A percentile compares a stretch with the other conserved stretches of the same genome.
Evolutionary conservation across 371 early-diverging fungal genomes (phyloP).

Genomic region (Syncephalastrum sp.): DNA sequence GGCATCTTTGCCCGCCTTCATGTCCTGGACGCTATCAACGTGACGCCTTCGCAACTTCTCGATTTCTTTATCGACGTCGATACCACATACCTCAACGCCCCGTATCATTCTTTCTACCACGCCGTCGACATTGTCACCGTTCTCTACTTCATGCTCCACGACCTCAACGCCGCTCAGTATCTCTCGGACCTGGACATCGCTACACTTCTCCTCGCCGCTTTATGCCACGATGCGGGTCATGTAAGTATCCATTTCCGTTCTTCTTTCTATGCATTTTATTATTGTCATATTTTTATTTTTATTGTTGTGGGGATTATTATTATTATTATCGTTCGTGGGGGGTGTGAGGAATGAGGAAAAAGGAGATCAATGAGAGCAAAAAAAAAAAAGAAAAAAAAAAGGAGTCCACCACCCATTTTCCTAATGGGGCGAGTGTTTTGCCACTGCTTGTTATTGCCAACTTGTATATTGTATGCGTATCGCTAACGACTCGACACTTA

Average conservation of each 20-base stretch:
- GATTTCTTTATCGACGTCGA: conserved; percentile 82
- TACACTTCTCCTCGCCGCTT: conserved; percentile 77
- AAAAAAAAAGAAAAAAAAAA: conserved; percentile 13
- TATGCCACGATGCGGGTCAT: conserved; percentile 91
- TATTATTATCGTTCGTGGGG: background rate
- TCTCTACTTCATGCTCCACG: conserved; percentile 70
- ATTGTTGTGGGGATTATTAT: background rate
- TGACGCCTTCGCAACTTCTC: conserved; percentile 60
- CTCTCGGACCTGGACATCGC: conserved; percentile 67
- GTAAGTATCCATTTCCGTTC: conserved; percentile 49
- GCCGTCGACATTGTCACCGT: conserved; percentile 87
- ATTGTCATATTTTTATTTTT: background rate
- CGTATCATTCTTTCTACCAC: conserved; percentile 89
- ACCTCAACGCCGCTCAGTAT: conserved; percentile 60
- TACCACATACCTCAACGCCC: conserved; percentile 66
- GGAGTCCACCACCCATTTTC: conserved; percentile 1
- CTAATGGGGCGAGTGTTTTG: conserved; percentile 2
- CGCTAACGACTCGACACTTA: conserved; percentile 1
- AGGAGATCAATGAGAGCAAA: conserved; percentile 2
- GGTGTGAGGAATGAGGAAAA: conserved; percentile 9
- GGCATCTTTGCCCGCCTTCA: conserved; percentile 20
- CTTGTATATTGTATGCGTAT: conserved; percentile 2
- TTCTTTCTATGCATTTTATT: background rate
- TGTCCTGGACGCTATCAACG: conserved; percentile 26
- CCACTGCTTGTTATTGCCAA: conserved; percentile 8